Evolutionary conservation across 176 grass and related monocot genomes (phyloP).

Genomic region (Oryza glaberrima): DNA sequence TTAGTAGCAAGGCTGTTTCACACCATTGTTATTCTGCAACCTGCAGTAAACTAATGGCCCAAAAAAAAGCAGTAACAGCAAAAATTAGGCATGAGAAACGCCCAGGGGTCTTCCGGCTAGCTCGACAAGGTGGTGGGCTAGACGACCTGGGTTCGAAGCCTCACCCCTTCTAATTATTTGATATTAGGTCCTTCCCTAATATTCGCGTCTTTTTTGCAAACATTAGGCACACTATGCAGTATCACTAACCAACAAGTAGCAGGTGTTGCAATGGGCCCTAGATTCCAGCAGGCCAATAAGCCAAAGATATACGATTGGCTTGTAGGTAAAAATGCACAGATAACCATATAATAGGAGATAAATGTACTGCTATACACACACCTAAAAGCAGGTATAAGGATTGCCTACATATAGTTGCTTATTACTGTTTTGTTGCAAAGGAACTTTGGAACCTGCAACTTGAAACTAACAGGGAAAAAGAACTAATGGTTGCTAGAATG

Average conservation of each 20-base stretch:
- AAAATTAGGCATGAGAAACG: background rate
- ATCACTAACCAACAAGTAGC: background rate
- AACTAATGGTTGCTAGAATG: background rate
- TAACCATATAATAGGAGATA: background rate
- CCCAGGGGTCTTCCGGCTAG: no score
- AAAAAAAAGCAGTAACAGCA: background rate
- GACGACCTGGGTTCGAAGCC: no score
- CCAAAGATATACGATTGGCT: background rate
- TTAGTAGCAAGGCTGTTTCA: background rate
- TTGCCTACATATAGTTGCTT: background rate
- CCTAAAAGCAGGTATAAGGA: background rate
- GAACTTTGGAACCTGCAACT: slow-evolving; percentile 7
- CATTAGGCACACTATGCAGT: background rate
- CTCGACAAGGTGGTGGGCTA: no score
- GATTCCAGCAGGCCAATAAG: background rate
- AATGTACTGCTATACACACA: background rate
- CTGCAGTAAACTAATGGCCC: background rate
- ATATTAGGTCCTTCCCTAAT: no score
- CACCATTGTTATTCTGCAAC: background rate
- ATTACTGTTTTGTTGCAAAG: background rate
- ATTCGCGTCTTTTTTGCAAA: background rate
- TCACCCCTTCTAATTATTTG: no score
- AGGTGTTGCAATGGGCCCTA: background rate
- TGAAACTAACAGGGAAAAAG: background rate
- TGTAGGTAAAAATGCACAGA: background rate